These are phyloP conservation scores for Neltuma alba DNA, from an alignment of 306 rosid species.

Conservation along the genomic window DNA sequence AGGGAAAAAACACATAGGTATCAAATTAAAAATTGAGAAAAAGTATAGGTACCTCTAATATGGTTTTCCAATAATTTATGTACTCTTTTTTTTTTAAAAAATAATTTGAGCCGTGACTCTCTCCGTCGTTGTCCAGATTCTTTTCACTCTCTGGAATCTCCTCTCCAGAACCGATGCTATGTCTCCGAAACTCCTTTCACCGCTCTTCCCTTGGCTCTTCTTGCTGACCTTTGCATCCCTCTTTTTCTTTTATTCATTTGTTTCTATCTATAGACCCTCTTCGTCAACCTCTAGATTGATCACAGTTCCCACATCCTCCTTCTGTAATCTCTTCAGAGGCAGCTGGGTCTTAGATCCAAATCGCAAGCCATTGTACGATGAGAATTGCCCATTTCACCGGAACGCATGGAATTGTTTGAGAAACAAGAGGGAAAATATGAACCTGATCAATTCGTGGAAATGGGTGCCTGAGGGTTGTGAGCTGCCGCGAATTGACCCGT, in stretches of 20 bases:
- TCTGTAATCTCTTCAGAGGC: conserved; percentile 65
- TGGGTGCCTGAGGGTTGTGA: conserved; percentile 72
- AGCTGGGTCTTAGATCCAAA: conserved; percentile 67
- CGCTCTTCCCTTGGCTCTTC: conserved; percentile 67
- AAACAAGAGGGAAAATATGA: conserved; percentile 72
- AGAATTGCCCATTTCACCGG: conserved; percentile 82
- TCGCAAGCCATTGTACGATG: conserved; percentile 68
- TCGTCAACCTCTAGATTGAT: conserved; percentile 23
- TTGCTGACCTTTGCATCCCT: conserved; percentile 51
- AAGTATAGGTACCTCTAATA: too few species aligned
- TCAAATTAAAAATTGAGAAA: too few species aligned
- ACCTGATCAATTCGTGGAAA: conserved; percentile 73
- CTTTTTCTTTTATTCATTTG: conserved; percentile 53
- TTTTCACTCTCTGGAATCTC: not conserved
- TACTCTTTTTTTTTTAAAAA: too few species aligned
- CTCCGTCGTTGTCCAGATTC: not conserved
- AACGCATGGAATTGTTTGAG: conserved; percentile 91
- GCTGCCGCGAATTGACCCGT: conserved; percentile 67
- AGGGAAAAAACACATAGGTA: too few species aligned
- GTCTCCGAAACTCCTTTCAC: conserved; percentile 62
- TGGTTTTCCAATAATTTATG: too few species aligned
- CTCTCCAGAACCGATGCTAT: conserved; percentile 37
- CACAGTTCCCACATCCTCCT: conserved; percentile 30
- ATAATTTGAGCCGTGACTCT: too few species aligned
- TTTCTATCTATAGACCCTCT: conserved; percentile 41